phyloP scores from a whole-genome alignment of 352 stramenopile species.

The Pythium sp. region DNA sequence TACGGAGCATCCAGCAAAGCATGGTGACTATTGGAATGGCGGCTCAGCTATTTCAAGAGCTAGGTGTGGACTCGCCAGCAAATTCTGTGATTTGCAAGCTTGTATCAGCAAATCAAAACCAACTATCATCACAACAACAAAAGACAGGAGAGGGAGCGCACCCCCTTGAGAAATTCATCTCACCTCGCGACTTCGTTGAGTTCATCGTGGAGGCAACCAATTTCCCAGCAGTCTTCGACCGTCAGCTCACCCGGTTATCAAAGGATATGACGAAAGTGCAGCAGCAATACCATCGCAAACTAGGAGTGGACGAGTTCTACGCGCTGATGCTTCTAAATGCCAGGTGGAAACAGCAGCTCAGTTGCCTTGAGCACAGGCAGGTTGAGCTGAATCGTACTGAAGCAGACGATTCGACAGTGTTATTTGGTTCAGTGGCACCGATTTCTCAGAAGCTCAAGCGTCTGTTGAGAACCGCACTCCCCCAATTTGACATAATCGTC shows the following conservation, averaged over 20 bases:
- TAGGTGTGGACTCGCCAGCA: background rate
- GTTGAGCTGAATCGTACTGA: background rate
- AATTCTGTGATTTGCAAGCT: background rate
- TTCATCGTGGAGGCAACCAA: constrained; percentile 9
- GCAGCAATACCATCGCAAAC: background rate
- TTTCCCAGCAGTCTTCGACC: constrained; percentile 5
- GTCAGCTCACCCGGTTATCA: background rate
- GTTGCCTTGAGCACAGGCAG: background rate
- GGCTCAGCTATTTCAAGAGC: background rate
- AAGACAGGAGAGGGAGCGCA: background rate
- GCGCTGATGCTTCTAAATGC: background rate
- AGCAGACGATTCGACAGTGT: background rate
- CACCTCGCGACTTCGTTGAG: background rate
- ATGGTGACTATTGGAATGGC: constrained; percentile 3
- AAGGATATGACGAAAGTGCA: background rate
- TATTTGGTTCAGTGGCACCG: constrained; percentile 4
- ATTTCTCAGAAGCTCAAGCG: constrained; percentile 20
- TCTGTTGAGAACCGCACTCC: constrained; percentile 19
- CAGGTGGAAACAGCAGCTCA: background rate
- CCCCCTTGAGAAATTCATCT: background rate
- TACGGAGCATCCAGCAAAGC: background rate
- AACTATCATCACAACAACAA: background rate
- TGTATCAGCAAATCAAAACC: background rate
- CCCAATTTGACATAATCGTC: constrained; percentile 14
- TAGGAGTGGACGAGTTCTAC: constrained; percentile 5